Conservation (phyloP, 176 grass and related monocot genomes). For the Oropetium thomaeum region DNA sequence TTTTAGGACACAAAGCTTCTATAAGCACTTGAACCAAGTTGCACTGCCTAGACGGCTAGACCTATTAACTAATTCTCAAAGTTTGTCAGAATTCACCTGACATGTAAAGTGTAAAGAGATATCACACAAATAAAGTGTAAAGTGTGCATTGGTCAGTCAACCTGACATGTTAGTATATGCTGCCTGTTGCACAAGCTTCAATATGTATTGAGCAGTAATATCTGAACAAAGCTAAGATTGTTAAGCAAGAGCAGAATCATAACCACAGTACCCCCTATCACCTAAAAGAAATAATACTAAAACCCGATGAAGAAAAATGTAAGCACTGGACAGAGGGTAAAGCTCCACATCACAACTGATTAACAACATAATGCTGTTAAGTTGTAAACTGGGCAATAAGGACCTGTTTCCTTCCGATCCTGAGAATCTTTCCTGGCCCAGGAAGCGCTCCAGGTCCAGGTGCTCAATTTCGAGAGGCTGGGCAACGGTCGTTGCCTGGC, state of each 20-base stretch:
- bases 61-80: too few relatives aligned
- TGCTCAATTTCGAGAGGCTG: too few relatives aligned
- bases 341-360: background rate
- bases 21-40: background rate
- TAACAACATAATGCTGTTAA: background rate
- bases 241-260: constrained; percentile 17
- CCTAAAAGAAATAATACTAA: background rate
- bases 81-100: background rate
- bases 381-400: too few relatives aligned
- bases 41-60: too few relatives aligned
- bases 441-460: too few relatives aligned
- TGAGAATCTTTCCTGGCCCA: too few relatives aligned
- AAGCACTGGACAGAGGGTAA: background rate
- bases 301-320: background rate
- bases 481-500: too few relatives aligned
- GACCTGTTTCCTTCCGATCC: too few relatives aligned
- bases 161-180: background rate
- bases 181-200: background rate
- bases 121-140: constrained; percentile 3
- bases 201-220: background rate
- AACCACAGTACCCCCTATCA: background rate
- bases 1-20: background rate
- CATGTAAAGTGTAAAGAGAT: too few relatives aligned
- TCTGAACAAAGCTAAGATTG: background rate
- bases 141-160: background rate